Base-by-base conservation (phyloP, 2,329 filamentous ascomycete species). In the Botrytis paeoniae region DNA sequence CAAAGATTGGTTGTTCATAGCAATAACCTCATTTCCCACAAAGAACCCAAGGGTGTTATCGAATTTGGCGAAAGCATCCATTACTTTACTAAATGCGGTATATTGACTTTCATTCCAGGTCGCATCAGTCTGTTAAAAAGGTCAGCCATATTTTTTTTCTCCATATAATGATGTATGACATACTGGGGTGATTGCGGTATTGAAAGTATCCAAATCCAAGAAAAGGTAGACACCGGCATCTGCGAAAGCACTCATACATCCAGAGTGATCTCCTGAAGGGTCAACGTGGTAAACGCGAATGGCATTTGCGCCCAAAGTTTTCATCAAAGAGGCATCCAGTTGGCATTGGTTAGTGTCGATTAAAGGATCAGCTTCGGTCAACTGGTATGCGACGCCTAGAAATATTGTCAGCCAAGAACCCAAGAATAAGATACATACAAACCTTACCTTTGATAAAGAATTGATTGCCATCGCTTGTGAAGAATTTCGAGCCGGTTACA, bases 261-360 rank as follows among this genome's bases (percentile, higher is more conserved):
- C 91, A 73, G 88, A 86, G 82, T 97, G 95, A 80, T 95, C 85
- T 45, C 84, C 89, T 4, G 83, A 81, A 2, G 92, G 84, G 78
- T 97, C 91, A 75, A 97, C 93, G 80, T 97, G 93, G 82, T 97
- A 97, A 73, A 96, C 92, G 73, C 94, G 93, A 79, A 97, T 94
- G 43, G 92, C 87, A 81, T 97, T 97, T 80, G 92, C 89, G 75
- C 93, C 93, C 71, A 97, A 85, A 29, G 90, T 89, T 81, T 93
- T 87, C 92, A 97, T 97, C 79, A 95, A 86, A 25, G 84, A 81
- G 60, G 91, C 91, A 83, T 97, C 94, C 77, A 89, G 89, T 78
- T 86, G 82, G 84, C 93, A 97, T 84, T 97, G 94, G 65, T 88
- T 88, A 59, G 88, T 87, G 80, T 96, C 88, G 77, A 93, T 83